Evolutionary conservation across 805 yeast species (phyloP), one percentile per base, ranked within the genome.

Genomic region (Teunomyces pallodes): DNA sequence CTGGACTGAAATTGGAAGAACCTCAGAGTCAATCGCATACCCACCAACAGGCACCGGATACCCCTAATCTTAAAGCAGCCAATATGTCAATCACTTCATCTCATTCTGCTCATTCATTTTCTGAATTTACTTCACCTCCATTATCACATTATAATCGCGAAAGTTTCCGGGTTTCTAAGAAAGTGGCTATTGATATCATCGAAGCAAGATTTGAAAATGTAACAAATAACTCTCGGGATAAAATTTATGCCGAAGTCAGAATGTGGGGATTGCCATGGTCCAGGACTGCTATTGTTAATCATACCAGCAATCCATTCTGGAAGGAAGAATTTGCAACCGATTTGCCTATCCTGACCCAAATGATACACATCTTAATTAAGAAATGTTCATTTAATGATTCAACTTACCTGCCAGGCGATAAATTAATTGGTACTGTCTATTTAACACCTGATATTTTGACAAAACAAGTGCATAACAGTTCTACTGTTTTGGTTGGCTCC

Each of bases 251-350:
- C 1, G 96, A 90, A 56, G 72, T 90, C 2, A 69, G 77, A 13
- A 74, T 88, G 62, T 86, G 94, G 86, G 83, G 80, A 14, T 74
- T 80, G 42, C 81, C 86, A 0, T 86, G 92, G 89, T 88, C 87
- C 33, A 72, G 90, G 54, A 88, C 97, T 0, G 84, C 90, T 2
- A 71, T 80, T 5, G 84, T 84, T 0, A 68, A 72, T 32, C 69
- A 77, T 41, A 55, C 64, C 0, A 45, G 47, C 2, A 75, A 76
- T 46, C 91, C 96, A 1, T 88, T 88, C 60, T 91, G 96, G 94
- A 81, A 90, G 59, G 96, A 91, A 58, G 80, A 75, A 40, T 86
- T 87, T 59, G 67, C 76, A 1, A 68, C 86, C n/a, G 80, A 83
- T 44, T 68, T 84, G 36, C 85, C 87, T 0, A 69, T 79, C 5